Evolutionary conservation across 257 asterid species (phyloP), one percentile per base, ranked within the genome.

Genomic region (Scutellaria minor): DNA sequence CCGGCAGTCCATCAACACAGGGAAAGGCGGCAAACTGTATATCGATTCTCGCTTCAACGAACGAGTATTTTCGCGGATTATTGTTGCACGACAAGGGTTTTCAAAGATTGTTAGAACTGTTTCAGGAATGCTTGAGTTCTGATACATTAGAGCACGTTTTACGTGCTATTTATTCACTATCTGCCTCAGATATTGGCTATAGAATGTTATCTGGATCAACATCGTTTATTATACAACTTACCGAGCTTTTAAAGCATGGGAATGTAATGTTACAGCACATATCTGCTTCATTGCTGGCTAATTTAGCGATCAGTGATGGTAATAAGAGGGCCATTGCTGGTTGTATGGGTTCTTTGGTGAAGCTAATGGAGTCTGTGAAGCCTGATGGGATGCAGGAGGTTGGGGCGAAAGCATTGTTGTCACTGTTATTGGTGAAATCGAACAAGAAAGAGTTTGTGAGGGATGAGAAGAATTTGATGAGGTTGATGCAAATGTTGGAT

Each of bases 341-440:
- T 5, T 91, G 97, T 80, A 88, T 94, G 90, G 78, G 87, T 50
- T 82, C 89, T 60, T 80, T 94, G 80, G 83, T 89, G 83, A 94
- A 91, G 82, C 75, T 94, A 64, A 91, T 94, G 99, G 97, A 89
- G 77, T 88, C 86, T 2, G 76, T 84, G 50, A 94, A 94, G 86
- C 99, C 98, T 0, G 92, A 89, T 22, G 98, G 99, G 40, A 79
- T 94, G 84, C 97, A 89, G 73, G 99, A 91, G 77, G 95, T 91
- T 12, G 96, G 90, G 40, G 80, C 97, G 2, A 90, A 91, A 71
- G 99, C 99, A 0, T 83, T 94, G 75, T 72, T 88, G n/a, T 91
- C 99, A 0, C 37, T 94, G 81, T 72, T 91, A 76, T 73, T 85
- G 1, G 89, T 85, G 75, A 88, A 73, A 63, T 87, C 91, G 0